A percentile compares a stretch with the other conserved stretches of the same genome.
phyloP scores from a whole-genome alignment of 2,329 filamentous ascomycete species.

The Colletotrichum falcatum region DNA sequence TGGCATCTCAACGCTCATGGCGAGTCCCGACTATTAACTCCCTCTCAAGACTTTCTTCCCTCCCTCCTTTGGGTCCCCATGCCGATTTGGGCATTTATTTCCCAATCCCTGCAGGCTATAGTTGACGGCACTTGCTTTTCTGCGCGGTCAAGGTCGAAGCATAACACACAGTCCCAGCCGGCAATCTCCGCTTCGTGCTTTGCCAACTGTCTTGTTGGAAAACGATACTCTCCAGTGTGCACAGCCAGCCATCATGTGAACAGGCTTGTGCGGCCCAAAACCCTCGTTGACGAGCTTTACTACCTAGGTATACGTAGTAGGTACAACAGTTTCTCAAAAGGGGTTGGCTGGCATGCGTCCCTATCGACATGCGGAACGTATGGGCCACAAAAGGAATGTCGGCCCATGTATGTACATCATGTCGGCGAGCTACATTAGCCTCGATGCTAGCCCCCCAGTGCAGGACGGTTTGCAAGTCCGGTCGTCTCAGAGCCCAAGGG shows the following conservation, averaged over 20 bases:
- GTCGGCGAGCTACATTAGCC: conserved; percentile 17
- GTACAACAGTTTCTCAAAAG: background rate
- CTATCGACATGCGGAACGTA: background rate
- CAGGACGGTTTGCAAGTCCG: conserved; percentile 1
- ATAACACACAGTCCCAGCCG: background rate
- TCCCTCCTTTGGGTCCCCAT: background rate
- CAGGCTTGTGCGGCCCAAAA: background rate
- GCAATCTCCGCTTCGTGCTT: conserved; percentile 26
- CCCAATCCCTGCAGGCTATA: background rate
- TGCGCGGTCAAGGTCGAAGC: background rate
- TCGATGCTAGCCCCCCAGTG: conserved; percentile 26
- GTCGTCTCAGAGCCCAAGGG: conserved; percentile 4
- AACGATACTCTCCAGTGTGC: background rate
- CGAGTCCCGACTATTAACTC: background rate
- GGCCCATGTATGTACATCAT: conserved; percentile 19
- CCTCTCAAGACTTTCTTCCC: conserved; percentile 2
- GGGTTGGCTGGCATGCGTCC: background rate
- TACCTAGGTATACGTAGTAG: too few relatives aligned
- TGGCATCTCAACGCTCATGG: background rate
- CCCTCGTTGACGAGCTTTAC: background rate
- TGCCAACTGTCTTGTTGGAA: background rate
- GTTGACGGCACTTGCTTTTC: conserved; percentile 11
- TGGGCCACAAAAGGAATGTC: background rate
- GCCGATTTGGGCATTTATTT: background rate
- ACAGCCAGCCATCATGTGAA: background rate